Evolutionary conservation across 2,329 filamentous ascomycete genomes (phyloP).

Genomic region (Ceratocystis lukuohia): DNA sequence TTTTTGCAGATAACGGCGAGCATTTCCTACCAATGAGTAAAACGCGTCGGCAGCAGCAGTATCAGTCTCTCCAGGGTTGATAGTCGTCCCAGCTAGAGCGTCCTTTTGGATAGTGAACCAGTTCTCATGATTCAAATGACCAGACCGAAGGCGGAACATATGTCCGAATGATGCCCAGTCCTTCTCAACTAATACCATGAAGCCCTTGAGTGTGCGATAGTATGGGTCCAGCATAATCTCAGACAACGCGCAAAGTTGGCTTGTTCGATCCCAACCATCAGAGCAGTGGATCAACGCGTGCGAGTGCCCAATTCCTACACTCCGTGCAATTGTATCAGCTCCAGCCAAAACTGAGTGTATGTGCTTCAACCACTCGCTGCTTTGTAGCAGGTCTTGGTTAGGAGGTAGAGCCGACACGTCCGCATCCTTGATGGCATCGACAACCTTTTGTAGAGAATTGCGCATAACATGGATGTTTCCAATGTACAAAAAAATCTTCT

Average conservation of each 20-base stretch:
- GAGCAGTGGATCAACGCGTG: slow-evolving; percentile 96
- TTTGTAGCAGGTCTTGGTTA: slow-evolving; percentile 64
- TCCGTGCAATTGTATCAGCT: slow-evolving; percentile 67
- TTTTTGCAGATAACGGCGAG: slow-evolving; percentile 66
- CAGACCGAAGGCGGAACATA: slow-evolving; percentile 90
- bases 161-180: slow-evolving; percentile 97
- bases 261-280: slow-evolving; percentile 95
- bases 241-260: slow-evolving; percentile 79
- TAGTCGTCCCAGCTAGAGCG: slow-evolving; percentile 48
- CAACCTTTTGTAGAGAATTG: slow-evolving; percentile 71
- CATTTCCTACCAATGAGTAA: slow-evolving; percentile 71
- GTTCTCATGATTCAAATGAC: slow-evolving; percentile 76
- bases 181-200: slow-evolving; percentile 89
- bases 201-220: slow-evolving; percentile 85
- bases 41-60: slow-evolving; percentile 54
- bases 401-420: slow-evolving; percentile 75
- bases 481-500: slow-evolving; percentile 85
- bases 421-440: slow-evolving; percentile 81
- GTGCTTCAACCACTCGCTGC: slow-evolving; percentile 85
- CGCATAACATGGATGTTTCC: slow-evolving; percentile 99
- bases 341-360: slow-evolving; percentile 75
- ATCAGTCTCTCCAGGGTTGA: slow-evolving; percentile 49
- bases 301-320: slow-evolving; percentile 82
- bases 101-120: slow-evolving; percentile 89
- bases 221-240: slow-evolving; percentile 94